These are phyloP conservation scores for Ogataea ramenticola DNA, from an alignment of 805 yeast species.

Conservation along the genomic window DNA sequence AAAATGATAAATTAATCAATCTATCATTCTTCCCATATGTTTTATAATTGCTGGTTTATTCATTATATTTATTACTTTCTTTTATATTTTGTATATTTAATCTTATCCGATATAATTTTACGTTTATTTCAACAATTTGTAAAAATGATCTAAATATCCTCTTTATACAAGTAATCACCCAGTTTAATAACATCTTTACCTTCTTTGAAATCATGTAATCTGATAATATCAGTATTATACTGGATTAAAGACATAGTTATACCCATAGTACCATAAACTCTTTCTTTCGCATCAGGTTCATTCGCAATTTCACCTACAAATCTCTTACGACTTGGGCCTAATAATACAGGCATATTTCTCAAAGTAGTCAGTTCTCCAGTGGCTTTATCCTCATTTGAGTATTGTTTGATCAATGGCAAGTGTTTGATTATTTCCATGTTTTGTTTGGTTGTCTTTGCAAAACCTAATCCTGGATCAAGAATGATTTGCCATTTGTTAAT, in stretches of 20 bases:
- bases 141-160: not conserved
- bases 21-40: no score
- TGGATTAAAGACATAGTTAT: slow-evolving; percentile 67
- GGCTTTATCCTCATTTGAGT: slow-evolving; percentile 25
- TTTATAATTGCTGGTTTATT: no score
- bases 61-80: no score
- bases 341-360: slow-evolving; percentile 54
- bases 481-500: slow-evolving; percentile 79
- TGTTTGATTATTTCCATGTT: slow-evolving; percentile 59
- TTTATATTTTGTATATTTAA: no score
- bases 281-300: slow-evolving; percentile 45
- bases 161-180: slow-evolving; percentile 68
- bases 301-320: slow-evolving; percentile 75
- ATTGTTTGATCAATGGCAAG: slow-evolving; percentile 38
- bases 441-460: slow-evolving; percentile 76
- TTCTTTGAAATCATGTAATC: slow-evolving; percentile 80
- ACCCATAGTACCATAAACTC: slow-evolving; percentile 74
- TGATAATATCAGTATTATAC: slow-evolving; percentile 67
- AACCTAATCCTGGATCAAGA: slow-evolving; percentile 93
- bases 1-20: no score
- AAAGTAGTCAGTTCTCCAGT: slow-evolving; percentile 30
- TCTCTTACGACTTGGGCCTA: slow-evolving; percentile 86
- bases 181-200: slow-evolving; percentile 44
- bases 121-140: no score
- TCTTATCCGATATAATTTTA: not conserved